These are phyloP conservation scores for Begonia fuchsioides DNA, from an alignment of 306 rosid genomes.

Conservation along the genomic window DNA sequence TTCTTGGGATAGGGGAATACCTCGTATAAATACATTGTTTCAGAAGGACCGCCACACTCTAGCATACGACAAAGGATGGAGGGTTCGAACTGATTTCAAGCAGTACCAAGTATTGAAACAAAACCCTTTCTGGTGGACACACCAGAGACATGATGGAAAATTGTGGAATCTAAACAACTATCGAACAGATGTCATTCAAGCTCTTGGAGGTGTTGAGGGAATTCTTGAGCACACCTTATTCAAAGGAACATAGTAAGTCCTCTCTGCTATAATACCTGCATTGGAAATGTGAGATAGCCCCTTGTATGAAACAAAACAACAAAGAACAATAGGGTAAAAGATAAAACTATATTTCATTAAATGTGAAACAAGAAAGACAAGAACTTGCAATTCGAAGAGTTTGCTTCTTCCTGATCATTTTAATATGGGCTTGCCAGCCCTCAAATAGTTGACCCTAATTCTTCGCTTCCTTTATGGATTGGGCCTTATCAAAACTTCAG, in stretches of 20 bases:
- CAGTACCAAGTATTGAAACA: constrained; percentile 97
- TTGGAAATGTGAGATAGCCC: neutral
- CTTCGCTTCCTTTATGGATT: no score
- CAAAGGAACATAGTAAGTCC: constrained; percentile 95
- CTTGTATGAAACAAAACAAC: no score
- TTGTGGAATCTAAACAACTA: constrained; percentile 96
- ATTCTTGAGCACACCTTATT: constrained; percentile 94
- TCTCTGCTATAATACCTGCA: neutral
- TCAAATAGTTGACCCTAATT: no score
- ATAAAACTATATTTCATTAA: no score
- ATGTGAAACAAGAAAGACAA: no score
- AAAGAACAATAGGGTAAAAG: no score
- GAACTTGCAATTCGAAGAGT: no score
- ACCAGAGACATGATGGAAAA: constrained; percentile 96
- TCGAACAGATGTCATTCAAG: constrained; percentile 98
- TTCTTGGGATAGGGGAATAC: constrained; percentile 99
- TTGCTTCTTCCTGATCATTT: no score
- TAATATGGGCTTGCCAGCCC: no score
- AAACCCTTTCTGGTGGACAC: constrained; percentile 99
- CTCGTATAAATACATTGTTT: constrained; percentile 95
- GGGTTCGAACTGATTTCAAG: constrained; percentile 96
- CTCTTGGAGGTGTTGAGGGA: constrained; percentile 99
- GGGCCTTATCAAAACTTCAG: no score
- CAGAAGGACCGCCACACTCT: constrained; percentile 96
- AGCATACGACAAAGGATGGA: constrained; percentile 99